A percentile compares a stretch with the other conserved stretches of the same genome.
Conservation (phyloP, 441 rosid species). For the Breynia disticha region DNA sequence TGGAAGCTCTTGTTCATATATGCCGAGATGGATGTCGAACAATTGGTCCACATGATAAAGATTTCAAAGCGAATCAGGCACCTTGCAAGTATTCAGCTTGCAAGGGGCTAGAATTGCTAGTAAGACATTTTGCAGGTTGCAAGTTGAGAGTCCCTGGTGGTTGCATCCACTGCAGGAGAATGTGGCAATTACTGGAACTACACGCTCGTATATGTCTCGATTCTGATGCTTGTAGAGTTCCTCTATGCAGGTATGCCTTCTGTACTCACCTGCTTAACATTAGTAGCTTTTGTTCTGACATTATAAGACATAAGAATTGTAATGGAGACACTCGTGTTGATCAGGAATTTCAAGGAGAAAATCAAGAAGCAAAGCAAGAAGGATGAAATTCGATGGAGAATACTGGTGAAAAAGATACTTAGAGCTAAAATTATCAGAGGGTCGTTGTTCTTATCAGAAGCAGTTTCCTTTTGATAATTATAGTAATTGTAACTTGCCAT, state of each 20-base stretch:
- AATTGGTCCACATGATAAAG: constrained; percentile 85
- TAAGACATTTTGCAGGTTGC: constrained; percentile 73
- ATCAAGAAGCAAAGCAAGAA: constrained; percentile 60
- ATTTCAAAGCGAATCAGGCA: constrained; percentile 26
- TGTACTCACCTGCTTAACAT: too few relatives aligned
- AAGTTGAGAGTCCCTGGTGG: constrained; percentile 64
- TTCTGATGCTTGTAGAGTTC: constrained; percentile 57
- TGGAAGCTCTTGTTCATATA: constrained; percentile 92
- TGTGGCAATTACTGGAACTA: constrained; percentile 89
- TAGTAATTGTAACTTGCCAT: constrained; percentile 3
- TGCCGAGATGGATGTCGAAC: constrained; percentile 87
- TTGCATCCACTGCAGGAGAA: constrained; percentile 73
- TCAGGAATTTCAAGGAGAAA: constrained; percentile 62
- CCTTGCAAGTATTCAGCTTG: constrained; percentile 65
- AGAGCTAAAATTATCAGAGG: constrained; percentile 49
- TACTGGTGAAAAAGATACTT: constrained; percentile 58
- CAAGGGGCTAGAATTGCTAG: constrained; percentile 58
- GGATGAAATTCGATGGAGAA: constrained; percentile 70
- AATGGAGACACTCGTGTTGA: too few relatives aligned
- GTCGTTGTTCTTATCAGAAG: constrained; percentile 38
- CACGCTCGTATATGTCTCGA: constrained; percentile 73
- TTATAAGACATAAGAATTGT: too few relatives aligned
- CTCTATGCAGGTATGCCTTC: constrained; percentile 53
- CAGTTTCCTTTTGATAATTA: constrained; percentile 18
- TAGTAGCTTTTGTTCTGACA: too few relatives aligned